Percentiles rank a stretch among this genome's conserved stretches.
Conservation (phyloP, 345 rosid species). For the Lumnitzera littorea region DNA sequence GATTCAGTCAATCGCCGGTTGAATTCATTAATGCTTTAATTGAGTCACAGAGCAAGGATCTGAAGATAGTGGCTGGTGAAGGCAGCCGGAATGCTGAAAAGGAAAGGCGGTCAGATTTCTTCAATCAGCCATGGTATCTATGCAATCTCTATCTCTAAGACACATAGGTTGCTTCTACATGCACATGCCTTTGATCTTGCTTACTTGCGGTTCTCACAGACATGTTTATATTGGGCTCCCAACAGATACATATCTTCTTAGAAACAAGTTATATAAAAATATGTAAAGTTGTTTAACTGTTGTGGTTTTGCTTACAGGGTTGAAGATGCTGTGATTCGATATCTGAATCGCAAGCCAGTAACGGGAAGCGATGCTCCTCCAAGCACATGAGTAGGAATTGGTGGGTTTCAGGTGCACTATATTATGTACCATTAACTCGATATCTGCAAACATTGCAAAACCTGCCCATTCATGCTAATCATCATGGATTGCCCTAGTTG, state of each 20-base stretch:
- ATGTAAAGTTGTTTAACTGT: too few species aligned
- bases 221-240: too few species aligned
- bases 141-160: conserved; percentile 7
- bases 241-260: too few species aligned
- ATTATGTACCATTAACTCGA: neutral
- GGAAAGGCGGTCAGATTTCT: conserved; percentile 83
- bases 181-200: too few species aligned
- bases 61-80: conserved; percentile 86
- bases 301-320: conserved; percentile 42
- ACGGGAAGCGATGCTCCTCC: conserved; percentile 83
- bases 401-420: neutral
- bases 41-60: conserved; percentile 88
- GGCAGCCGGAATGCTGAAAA: conserved; percentile 77
- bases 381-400: conserved; percentile 40
- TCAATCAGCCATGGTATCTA: conserved; percentile 91
- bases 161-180: neutral
- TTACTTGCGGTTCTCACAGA: too few species aligned
- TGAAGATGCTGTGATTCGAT: conserved; percentile 95
- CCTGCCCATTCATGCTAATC: neutral
- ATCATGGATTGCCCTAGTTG: neutral
- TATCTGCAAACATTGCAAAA: neutral
- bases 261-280: too few species aligned
- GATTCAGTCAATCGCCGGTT: conserved; percentile 94
- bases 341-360: conserved; percentile 87
- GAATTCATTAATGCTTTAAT: conserved; percentile 90